A percentile compares a stretch with the other conserved stretches of the same genome.
phyloP scores from a whole-genome alignment of 2,329 filamentous ascomycete species.

The Penicillium sp. region DNA sequence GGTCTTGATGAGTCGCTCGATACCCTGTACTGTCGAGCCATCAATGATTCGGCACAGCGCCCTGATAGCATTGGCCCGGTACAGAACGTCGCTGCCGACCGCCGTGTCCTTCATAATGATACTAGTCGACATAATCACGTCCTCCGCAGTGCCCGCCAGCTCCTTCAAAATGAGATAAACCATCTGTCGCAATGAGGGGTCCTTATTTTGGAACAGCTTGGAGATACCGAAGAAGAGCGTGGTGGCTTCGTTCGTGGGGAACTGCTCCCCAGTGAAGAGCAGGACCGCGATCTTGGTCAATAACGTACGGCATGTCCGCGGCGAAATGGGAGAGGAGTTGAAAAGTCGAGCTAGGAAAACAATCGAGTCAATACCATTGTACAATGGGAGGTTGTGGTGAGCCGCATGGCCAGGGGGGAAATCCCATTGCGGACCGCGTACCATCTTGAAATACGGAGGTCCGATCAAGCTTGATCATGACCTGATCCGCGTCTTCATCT shows the following conservation, averaged over 20 bases:
- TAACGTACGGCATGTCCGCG: slow-evolving; percentile 93
- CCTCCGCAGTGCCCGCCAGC: slow-evolving; percentile 87
- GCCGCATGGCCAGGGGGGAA: slow-evolving; percentile 22
- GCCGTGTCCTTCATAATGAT: slow-evolving; percentile 99
- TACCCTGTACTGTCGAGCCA: slow-evolving; percentile 91
- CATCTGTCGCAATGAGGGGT: slow-evolving; percentile 97
- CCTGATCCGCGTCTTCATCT: slow-evolving; percentile 93
- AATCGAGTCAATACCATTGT: slow-evolving; percentile 9
- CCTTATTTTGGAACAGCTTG: slow-evolving; percentile 99
- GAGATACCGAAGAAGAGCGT: slow-evolving; percentile 98
- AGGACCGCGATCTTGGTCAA: slow-evolving; percentile 96
- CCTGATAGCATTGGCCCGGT: slow-evolving; percentile 91
- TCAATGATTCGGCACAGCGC: slow-evolving; percentile 96
- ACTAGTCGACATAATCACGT: slow-evolving; percentile 99
- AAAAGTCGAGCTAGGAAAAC: slow-evolving; percentile 75
- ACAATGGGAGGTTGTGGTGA: slow-evolving; percentile 10
- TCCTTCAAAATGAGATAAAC: slow-evolving; percentile 98
- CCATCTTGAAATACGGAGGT: slow-evolving; percentile 99
- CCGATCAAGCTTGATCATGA: slow-evolving; percentile 94
- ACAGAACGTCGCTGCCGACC: slow-evolving; percentile 87
- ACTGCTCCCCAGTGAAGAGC: slow-evolving; percentile 93
- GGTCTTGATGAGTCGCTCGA: slow-evolving; percentile 97
- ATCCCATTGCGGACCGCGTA: slow-evolving; percentile 44
- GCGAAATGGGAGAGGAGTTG: slow-evolving; percentile 95
- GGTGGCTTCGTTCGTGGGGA: slow-evolving; percentile 94